Evolutionary conservation across 73 alveolate genomes (phyloP), one percentile per base, ranked within the genome.

Genomic region (Loxodes magnus): DNA sequence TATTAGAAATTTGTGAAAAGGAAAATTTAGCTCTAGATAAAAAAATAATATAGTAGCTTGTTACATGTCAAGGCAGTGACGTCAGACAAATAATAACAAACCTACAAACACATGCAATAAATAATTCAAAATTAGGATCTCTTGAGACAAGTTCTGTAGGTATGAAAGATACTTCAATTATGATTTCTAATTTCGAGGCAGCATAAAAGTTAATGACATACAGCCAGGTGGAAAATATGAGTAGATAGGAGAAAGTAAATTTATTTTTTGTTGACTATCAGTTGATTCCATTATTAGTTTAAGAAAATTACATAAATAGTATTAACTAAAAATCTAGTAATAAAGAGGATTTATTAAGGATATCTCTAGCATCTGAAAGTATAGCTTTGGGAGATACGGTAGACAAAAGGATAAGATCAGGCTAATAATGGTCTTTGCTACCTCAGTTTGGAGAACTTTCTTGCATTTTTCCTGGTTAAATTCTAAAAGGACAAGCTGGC

Each of bases 341-440:
- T 28, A 54, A 56, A 21, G n/a, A 29, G 31, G 84, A 72, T 22
- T 43, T 87, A 19, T 38, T 51, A 26, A 69, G 67, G 23, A 63
- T 92, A 44, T 88, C 84, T 20, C 60, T 84, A 4, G 80, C 89
- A 2, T 77, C 96, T 39, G 92, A 86, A n/a, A 61, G 57, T 35
- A 88, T 92, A 24, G 92, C 99, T 10, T 65, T 76, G 20, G 80
- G 96, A 17, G 99, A 92, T 71, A n/a, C 48, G 6, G 46, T 92
- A 5, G 58, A 57, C 33, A 84, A 56, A 35, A 74, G 54, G 53
- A 72, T 88, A 24, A 48, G 88, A 38, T 14, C 66, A 5, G 58
- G 79, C 41, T 65, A 74, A 74, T 82, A 88, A 43, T 92, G 99
- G 99, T 51, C 82, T 27, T 56, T 92, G 14, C 77, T 88, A 55